Percentiles rank a stretch among this genome's conserved stretches.
phyloP scores from a whole-genome alignment of 306 rosid species.

The Trifolium repens region DNA sequence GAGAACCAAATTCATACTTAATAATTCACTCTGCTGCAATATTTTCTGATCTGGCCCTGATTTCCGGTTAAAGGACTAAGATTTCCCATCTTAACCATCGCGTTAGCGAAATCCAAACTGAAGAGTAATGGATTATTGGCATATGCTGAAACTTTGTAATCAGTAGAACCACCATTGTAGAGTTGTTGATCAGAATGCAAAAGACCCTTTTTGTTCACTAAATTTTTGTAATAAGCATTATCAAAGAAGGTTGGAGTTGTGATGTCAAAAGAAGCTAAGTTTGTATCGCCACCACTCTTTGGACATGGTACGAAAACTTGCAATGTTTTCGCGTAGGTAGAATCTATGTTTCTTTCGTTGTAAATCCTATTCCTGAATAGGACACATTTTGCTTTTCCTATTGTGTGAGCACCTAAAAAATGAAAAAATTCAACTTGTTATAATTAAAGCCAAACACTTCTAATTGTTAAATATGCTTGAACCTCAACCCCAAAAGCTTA shows the following conservation, averaged over 20 bases:
- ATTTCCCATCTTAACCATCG: slow-evolving; percentile 58
- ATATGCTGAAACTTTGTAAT: slow-evolving; percentile 45
- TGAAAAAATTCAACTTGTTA: not conserved
- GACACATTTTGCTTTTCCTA: slow-evolving; percentile 49
- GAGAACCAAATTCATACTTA: not conserved
- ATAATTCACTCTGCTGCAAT: slow-evolving; percentile 51
- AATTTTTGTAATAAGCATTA: slow-evolving; percentile 48
- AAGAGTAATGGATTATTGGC: slow-evolving; percentile 9
- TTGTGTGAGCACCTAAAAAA: slow-evolving; percentile 60
- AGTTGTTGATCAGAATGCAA: slow-evolving; percentile 66
- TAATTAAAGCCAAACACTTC: too few relatives aligned
- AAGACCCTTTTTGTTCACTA: slow-evolving; percentile 49
- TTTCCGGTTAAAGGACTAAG: slow-evolving; percentile 53
- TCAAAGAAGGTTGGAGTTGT: slow-evolving; percentile 45
- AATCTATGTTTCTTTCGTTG: slow-evolving; percentile 56
- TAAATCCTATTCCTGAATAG: slow-evolving; percentile 46
- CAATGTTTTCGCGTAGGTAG: slow-evolving; percentile 37
- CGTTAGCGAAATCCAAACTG: slow-evolving; percentile 49
- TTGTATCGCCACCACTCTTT: slow-evolving; percentile 46
- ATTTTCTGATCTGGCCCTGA: slow-evolving; percentile 52
- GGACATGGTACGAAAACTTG: slow-evolving; percentile 44
- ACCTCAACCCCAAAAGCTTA: too few relatives aligned
- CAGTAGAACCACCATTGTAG: slow-evolving; percentile 46
- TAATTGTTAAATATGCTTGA: too few relatives aligned
- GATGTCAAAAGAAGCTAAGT: slow-evolving; percentile 47